phyloP scores from a whole-genome alignment of 129 eudicot species.

The Erigeron canadensis region DNA sequence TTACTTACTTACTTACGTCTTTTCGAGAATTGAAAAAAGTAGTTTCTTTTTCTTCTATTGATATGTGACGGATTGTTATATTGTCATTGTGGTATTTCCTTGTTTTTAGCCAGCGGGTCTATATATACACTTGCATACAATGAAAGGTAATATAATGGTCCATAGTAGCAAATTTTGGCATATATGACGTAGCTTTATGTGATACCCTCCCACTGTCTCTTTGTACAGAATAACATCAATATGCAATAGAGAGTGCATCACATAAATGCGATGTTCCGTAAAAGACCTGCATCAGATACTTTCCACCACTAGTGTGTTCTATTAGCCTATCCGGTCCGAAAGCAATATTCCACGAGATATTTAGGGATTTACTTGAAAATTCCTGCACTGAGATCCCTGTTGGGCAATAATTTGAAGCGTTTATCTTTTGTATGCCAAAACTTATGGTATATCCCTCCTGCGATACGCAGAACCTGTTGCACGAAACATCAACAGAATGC shows the following conservation, averaged over 20 bases:
- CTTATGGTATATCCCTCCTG: too few relatives aligned
- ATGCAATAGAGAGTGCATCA: constrained; percentile 31
- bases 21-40: too few relatives aligned
- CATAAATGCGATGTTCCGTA: constrained; percentile 30
- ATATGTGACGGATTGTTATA: neutral
- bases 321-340: constrained; percentile 32
- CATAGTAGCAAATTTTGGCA: constrained; percentile 33
- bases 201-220: constrained; percentile 58
- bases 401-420: neutral
- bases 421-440: too few relatives aligned
- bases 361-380: constrained; percentile 18
- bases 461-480: too few relatives aligned
- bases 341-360: constrained; percentile 12
- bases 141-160: constrained; percentile 32
- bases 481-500: too few relatives aligned
- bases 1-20: too few relatives aligned
- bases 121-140: constrained; percentile 14
- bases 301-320: constrained; percentile 21
- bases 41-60: neutral
- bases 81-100: too few relatives aligned
- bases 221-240: constrained; percentile 56
- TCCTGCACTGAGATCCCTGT: constrained; percentile 2
- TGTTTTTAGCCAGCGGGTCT: too few relatives aligned
- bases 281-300: constrained; percentile 39
- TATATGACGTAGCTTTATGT: constrained; percentile 67